These are phyloP conservation scores for Fusarium tuaranense DNA, from an alignment of 2,329 filamentous ascomycete species.

Conservation along the genomic window DNA sequence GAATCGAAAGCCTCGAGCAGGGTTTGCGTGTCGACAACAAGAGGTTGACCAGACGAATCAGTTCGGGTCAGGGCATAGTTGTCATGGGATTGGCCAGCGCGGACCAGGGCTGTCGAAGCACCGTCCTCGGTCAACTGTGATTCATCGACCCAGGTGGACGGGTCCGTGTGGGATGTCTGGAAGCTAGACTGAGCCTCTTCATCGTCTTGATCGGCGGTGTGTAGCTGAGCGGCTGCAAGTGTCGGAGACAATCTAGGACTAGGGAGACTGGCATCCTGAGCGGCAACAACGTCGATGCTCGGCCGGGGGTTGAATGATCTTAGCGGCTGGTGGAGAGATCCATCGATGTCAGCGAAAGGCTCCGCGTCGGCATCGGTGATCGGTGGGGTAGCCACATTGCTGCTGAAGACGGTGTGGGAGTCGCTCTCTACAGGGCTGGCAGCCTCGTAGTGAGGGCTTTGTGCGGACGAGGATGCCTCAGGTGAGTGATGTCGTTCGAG, in stretches of 20 bases:
- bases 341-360: slow-evolving; percentile 65
- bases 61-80: slow-evolving; percentile 43
- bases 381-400: slow-evolving; percentile 78
- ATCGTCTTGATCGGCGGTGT: slow-evolving; percentile 58
- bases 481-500: slow-evolving; percentile 58
- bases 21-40: slow-evolving; percentile 82
- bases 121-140: slow-evolving; percentile 54
- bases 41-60: slow-evolving; percentile 37
- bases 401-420: slow-evolving; percentile 70
- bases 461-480: slow-evolving; percentile 55
- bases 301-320: slow-evolving; percentile 62
- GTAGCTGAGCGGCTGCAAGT: slow-evolving; percentile 75
- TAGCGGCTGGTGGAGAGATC: slow-evolving; percentile 60
- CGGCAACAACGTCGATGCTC: slow-evolving; percentile 75
- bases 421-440: slow-evolving; percentile 67
- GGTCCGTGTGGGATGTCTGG: slow-evolving; percentile 47
- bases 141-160: slow-evolving; percentile 53
- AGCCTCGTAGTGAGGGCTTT: slow-evolving; percentile 57
- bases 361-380: slow-evolving; percentile 79
- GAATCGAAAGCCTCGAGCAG: slow-evolving; percentile 93
- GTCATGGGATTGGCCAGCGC: slow-evolving; percentile 36
- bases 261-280: slow-evolving; percentile 91
- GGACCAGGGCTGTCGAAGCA: slow-evolving; percentile 44
- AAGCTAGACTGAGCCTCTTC: slow-evolving; percentile 53
- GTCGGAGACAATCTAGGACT: slow-evolving; percentile 96